Percentiles rank a stretch among this genome's conserved stretches.
Evolutionary conservation across 192 early-diverging fungal genomes (phyloP).

Genomic region (Coemansia sp.): DNA sequence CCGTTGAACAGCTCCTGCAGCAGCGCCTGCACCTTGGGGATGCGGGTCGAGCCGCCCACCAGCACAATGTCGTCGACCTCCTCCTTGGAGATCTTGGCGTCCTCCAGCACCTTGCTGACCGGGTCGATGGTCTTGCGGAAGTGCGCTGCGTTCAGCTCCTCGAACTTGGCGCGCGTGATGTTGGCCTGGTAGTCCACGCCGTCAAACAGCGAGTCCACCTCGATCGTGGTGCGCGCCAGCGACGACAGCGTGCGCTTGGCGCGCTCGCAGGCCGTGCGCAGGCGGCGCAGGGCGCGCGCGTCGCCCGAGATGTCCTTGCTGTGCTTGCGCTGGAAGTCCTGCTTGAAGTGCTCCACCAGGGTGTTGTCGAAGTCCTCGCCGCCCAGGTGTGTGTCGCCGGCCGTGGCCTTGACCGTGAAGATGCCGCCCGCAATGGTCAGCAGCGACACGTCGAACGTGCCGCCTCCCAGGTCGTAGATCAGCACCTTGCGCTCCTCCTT

Average conservation of each 20-base stretch:
- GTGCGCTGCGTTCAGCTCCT: conserved; percentile 65
- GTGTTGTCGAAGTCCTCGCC: conserved; percentile 79
- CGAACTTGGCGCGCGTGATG: conserved; percentile 79
- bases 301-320: conserved; percentile 69
- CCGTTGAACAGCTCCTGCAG: conserved; percentile 76
- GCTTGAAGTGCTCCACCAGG: conserved; percentile 57
- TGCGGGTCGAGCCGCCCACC: conserved; percentile 89
- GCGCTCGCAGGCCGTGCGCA: conserved; percentile 72
- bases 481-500: conserved; percentile 71
- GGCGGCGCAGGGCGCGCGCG: conserved; percentile 70
- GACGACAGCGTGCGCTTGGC: conserved; percentile 78
- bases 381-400: conserved; percentile 81
- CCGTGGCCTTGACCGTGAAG: conserved; percentile 77
- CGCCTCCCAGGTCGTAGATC: conserved; percentile 83
- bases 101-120: conserved; percentile 69
- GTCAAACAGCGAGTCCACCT: conserved; percentile 74
- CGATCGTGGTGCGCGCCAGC: conserved; percentile 65
- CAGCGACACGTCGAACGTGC: conserved; percentile 86
- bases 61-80: conserved; percentile 78
- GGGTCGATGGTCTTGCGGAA: conserved; percentile 73
- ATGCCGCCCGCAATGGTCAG: conserved; percentile 72
- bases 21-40: conserved; percentile 86
- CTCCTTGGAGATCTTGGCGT: conserved; percentile 73
- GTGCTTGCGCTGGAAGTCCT: conserved; percentile 68
- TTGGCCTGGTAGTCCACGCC: conserved; percentile 71